Base-by-base conservation (phyloP, 345 rosid genomes). In the Dipteronia dyeriana region DNA sequence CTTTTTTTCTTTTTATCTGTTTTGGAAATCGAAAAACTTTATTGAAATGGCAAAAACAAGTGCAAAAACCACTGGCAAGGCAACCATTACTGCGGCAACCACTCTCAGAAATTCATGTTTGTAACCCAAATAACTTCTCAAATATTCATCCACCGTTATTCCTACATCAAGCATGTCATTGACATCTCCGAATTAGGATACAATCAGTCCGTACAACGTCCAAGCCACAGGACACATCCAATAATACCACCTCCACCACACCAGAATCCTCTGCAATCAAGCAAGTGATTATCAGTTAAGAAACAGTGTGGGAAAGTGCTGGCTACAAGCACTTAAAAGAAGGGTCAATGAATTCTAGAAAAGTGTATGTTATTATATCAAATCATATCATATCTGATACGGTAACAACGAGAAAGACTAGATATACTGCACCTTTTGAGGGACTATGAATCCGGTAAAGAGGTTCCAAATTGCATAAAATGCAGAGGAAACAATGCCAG, bases 401-500 rank as follows among this genome's bases (percentile, higher is more conserved):
- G 38, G 38, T 34, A 34, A 34, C 38, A 34, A 4, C 6, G 54
- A 74, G 56, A 61, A 74, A 60, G 57, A 64, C 11, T 22, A 39
- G 34, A 57, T 7, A 26, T 13, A 62, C 4, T 81, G 84, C 83
- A 90, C 96, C n/a, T 91, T 83, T 73, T 89, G 82, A 2, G 96
- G 92, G 71, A 91, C 70, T 63, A 90, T 73, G 83, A 91, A 91
- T 47, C 96, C 96, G 2, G 91, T 76, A 77, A 90, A 91, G 53
- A 90, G 70, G 74, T 88, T 88, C 96, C 94, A 91, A 0, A 90
- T 5, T 23, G 76, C 79, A 45, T 81, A 90, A 70, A 90, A 86
- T 41, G 87, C 90, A 14, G 88, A 65, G 20, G 92, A 86, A 71
- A 84, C 77, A 19, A 90, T 86, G 82, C 85, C 47, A 34, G 91